Conservation (phyloP, 768 basidiomycete genomes). For the Trametes coccinea region DNA sequence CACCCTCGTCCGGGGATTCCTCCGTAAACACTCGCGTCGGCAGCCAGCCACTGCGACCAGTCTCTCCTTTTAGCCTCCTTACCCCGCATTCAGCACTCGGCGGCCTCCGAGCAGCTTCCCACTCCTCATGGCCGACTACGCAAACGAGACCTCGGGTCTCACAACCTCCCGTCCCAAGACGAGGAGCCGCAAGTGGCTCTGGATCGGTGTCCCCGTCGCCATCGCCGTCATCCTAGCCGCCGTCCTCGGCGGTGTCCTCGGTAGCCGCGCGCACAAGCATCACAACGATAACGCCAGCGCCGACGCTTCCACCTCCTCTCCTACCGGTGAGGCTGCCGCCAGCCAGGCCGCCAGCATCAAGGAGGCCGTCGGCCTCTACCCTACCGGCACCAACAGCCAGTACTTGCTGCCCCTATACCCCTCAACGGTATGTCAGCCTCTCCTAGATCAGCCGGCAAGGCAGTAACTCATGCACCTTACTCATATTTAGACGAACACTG, state of each 20-base stretch:
- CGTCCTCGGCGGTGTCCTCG: constrained; percentile 80
- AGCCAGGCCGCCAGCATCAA: constrained; percentile 38
- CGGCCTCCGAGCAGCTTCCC: constrained; percentile 33
- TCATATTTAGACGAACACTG: constrained; percentile 63
- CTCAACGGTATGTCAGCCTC: constrained; percentile 65
- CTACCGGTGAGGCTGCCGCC: constrained; percentile 16
- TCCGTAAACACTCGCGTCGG: background rate
- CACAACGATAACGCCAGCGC: constrained; percentile 26
- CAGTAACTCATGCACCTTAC: background rate
- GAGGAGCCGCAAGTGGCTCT: constrained; percentile 67
- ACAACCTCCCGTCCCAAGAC: constrained; percentile 59
- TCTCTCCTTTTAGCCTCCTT: constrained; percentile 15
- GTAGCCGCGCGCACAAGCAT: constrained; percentile 53
- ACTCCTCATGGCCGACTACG: constrained; percentile 59
- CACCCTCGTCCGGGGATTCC: background rate
- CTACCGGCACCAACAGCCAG: constrained; percentile 76
- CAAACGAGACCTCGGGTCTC: constrained; percentile 68
- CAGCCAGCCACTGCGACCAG: constrained; percentile 5
- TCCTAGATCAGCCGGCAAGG: background rate
- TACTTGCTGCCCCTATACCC: constrained; percentile 86
- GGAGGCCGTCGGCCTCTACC: constrained; percentile 62
- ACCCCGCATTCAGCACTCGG: constrained; percentile 5
- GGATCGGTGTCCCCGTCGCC: constrained; percentile 69
- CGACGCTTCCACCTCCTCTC: constrained; percentile 1
- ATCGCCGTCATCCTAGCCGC: constrained; percentile 64